These are phyloP conservation scores for Raddia guianensis DNA, from an alignment of 176 grass and related monocot genomes.

Conservation along the genomic window DNA sequence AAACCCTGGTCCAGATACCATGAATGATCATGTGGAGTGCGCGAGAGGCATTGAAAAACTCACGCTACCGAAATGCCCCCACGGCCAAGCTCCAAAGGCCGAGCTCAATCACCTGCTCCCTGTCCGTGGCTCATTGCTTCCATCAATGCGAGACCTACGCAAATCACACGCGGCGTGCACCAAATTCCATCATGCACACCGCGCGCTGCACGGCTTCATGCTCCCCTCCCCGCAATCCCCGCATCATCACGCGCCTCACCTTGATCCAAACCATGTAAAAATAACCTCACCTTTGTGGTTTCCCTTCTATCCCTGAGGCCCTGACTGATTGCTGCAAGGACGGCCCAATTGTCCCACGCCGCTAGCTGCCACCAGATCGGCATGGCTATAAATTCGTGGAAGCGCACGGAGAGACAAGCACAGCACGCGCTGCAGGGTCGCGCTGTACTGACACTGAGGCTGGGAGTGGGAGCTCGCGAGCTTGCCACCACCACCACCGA, in stretches of 20 bases:
- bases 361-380: conserved; percentile 18
- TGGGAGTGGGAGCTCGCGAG: background rate
- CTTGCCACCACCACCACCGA: conserved; percentile 24
- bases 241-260: conserved; percentile 28
- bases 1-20: background rate
- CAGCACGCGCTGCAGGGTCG: background rate
- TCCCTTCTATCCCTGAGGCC: background rate
- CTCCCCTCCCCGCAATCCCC: background rate
- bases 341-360: conserved; percentile 8
- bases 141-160: conserved; percentile 37
- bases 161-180: conserved; percentile 53
- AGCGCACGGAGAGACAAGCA: conserved; percentile 7
- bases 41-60: conserved; percentile 8
- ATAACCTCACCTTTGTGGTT: background rate
- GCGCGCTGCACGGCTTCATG: conserved; percentile 14
- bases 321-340: background rate
- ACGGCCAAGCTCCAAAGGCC: background rate
- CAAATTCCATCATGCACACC: conserved; percentile 47
- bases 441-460: background rate
- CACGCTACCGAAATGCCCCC: conserved; percentile 30
- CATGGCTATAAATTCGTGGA: conserved; percentile 35
- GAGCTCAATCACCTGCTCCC: conserved; percentile 10
- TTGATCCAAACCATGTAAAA: background rate
- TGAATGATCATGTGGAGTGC: background rate
- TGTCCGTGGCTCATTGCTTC: conserved; percentile 42